A percentile compares a stretch with the other conserved stretches of the same genome.
Conservation (phyloP, 2,329 filamentous ascomycete genomes). For the Lachnellula occidentalis region DNA sequence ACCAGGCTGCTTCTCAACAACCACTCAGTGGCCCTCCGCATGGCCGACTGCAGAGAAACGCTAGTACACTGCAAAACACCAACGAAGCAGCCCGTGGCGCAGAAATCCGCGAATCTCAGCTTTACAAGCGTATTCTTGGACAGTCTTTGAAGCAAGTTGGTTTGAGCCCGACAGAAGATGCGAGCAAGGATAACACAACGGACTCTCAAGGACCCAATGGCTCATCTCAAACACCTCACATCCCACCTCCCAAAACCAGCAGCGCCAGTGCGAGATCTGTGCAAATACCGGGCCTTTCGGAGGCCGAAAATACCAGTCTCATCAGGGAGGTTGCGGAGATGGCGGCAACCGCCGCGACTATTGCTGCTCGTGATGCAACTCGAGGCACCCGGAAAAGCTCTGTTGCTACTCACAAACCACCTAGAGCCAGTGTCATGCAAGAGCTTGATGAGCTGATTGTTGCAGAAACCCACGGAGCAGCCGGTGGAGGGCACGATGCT, state of each 20-base stretch:
- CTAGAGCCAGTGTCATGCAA: slow-evolving; percentile 32
- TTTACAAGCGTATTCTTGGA: slow-evolving; percentile 90
- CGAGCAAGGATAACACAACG: slow-evolving; percentile 33
- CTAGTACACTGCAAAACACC: slow-evolving; percentile 17
- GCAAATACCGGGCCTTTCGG: slow-evolving; percentile 65
- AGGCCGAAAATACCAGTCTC: slow-evolving; percentile 74
- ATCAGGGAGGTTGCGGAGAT: slow-evolving; percentile 89
- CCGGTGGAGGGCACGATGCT: slow-evolving; percentile 81
- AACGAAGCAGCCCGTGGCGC: slow-evolving; percentile 28
- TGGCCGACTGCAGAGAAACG: slow-evolving; percentile 23
- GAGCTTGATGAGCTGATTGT: slow-evolving; percentile 18
- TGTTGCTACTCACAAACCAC: slow-evolving; percentile 33
- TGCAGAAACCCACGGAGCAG: slow-evolving; percentile 35
- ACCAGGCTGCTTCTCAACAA: slow-evolving; percentile 28
- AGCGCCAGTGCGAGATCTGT: slow-evolving; percentile 41
- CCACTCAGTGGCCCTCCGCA: slow-evolving; percentile 17
- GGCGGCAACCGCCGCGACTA: slow-evolving; percentile 81
- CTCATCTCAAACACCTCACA: slow-evolving; percentile 52
- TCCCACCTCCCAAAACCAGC: slow-evolving; percentile 66
- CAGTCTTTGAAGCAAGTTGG: slow-evolving; percentile 85
- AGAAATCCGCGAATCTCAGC: slow-evolving; percentile 78
- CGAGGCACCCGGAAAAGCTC: slow-evolving; percentile 47
- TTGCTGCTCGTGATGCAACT: slow-evolving; percentile 74
- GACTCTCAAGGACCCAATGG: slow-evolving; percentile 36
- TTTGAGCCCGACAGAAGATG: slow-evolving; percentile 48